phyloP scores from a whole-genome alignment of 2,329 filamentous ascomycete species.

The Trichoderma hamatum region DNA sequence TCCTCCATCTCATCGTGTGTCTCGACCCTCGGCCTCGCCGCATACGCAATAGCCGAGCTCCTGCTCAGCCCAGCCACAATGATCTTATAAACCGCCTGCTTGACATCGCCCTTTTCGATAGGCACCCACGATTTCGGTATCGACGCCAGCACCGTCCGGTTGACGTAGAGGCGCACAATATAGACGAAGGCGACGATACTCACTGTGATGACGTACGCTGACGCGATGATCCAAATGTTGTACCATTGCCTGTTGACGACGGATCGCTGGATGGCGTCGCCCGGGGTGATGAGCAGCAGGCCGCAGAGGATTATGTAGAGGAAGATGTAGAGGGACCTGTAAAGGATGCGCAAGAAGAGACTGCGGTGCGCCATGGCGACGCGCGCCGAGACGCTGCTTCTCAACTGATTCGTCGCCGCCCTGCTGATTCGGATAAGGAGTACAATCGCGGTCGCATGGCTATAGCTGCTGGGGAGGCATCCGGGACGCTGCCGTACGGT shows the following conservation, averaged over 20 bases:
- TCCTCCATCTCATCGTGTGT: slow-evolving; percentile 28
- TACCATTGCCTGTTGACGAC: slow-evolving; percentile 66
- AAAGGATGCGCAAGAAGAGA: slow-evolving; percentile 76
- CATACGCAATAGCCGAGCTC: slow-evolving; percentile 81
- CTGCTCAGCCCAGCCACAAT: slow-evolving; percentile 72
- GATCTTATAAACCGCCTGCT: slow-evolving; percentile 72
- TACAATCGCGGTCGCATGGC: slow-evolving; percentile 35
- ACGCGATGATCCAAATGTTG: slow-evolving; percentile 81
- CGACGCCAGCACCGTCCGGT: slow-evolving; percentile 72
- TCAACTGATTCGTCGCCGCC: slow-evolving; percentile 27
- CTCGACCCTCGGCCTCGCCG: slow-evolving; percentile 46
- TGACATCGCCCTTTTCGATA: slow-evolving; percentile 81
- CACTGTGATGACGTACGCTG: slow-evolving; percentile 73
- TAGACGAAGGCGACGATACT: slow-evolving; percentile 76
- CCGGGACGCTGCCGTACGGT: slow-evolving; percentile 26
- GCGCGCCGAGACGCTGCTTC: slow-evolving; percentile 8
- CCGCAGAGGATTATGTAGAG: slow-evolving; percentile 73
- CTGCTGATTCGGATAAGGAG: slow-evolving; percentile 25
- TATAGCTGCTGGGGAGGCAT: slow-evolving; percentile 32
- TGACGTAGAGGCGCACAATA: slow-evolving; percentile 81
- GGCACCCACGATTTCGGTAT: slow-evolving; percentile 90
- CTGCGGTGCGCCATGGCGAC: slow-evolving; percentile 35
- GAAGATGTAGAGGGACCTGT: slow-evolving; percentile 75
- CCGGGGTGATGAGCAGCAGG: slow-evolving; percentile 78
- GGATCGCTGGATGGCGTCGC: slow-evolving; percentile 79